Conservation (phyloP, 257 asterid species). For the Ilex asprella region DNA sequence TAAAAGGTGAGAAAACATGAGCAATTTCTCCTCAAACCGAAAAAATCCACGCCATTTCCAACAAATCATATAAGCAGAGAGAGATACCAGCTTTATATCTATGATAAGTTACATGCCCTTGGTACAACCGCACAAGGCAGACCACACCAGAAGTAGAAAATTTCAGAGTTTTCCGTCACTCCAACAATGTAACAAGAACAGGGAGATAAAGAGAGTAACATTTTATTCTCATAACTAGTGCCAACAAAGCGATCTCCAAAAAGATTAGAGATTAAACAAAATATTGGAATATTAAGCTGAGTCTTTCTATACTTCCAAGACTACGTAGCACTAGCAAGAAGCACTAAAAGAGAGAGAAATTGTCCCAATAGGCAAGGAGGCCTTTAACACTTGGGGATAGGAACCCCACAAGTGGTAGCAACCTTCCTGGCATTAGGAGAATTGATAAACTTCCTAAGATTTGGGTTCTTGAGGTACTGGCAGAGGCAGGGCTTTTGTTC, state of each 20-base stretch:
- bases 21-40: too few relatives aligned
- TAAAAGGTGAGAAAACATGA: too few relatives aligned
- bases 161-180: too few relatives aligned
- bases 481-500: constrained; percentile 30
- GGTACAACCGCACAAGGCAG: too few relatives aligned
- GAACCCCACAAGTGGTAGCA: constrained; percentile 19
- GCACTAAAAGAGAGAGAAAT: too few relatives aligned
- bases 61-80: too few relatives aligned
- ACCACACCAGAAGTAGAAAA: too few relatives aligned
- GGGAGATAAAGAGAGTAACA: too few relatives aligned
- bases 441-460: constrained; percentile 8
- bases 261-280: background rate
- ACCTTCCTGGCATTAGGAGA: constrained; percentile 21
- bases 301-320: background rate
- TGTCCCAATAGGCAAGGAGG: background rate
- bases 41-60: too few relatives aligned
- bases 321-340: too few relatives aligned
- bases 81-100: too few relatives aligned
- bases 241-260: background rate
- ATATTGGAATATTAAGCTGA: background rate
- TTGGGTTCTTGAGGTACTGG: constrained; percentile 24
- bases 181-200: background rate
- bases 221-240: constrained; percentile 1
- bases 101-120: too few relatives aligned
- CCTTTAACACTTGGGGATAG: constrained; percentile 27